Conservation (phyloP, 257 asterid species). For the Lithospermum erythrorhizon region DNA sequence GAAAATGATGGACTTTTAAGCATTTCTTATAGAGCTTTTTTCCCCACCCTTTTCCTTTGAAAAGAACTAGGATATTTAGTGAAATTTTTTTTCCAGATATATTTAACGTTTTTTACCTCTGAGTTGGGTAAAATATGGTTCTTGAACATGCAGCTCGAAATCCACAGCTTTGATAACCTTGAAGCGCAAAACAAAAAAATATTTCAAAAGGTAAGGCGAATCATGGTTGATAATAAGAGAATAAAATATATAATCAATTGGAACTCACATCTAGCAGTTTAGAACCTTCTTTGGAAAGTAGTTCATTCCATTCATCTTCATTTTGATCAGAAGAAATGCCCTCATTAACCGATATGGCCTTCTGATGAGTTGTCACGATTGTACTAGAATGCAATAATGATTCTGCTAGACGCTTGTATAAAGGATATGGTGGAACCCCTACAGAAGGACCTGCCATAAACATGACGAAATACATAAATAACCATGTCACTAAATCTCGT, state of each 20-base stretch:
- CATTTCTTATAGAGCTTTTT: background rate
- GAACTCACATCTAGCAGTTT: slow-evolving; percentile 37
- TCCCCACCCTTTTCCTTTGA: background rate
- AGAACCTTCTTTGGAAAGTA: slow-evolving; percentile 40
- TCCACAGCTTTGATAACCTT: slow-evolving; percentile 53
- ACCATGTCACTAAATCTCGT: background rate
- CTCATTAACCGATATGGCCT: slow-evolving; percentile 20
- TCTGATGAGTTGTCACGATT: slow-evolving; percentile 17
- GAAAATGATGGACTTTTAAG: background rate
- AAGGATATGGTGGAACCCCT: slow-evolving; percentile 62
- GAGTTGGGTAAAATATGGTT: slow-evolving; percentile 75
- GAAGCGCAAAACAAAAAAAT: slow-evolving; percentile 7
- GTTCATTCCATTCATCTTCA: slow-evolving; percentile 35
- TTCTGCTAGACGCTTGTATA: slow-evolving; percentile 59
- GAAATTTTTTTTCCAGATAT: background rate
- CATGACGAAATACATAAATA: background rate
- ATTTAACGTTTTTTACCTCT: slow-evolving; percentile 33
- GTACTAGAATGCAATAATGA: slow-evolving; percentile 41
- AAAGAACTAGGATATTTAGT: too few species aligned
- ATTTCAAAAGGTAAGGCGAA: slow-evolving; percentile 9
- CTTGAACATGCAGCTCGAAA: slow-evolving; percentile 83
- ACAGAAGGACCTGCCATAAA: slow-evolving; percentile 21
- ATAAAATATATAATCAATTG: slow-evolving; percentile 1
- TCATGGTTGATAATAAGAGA: slow-evolving; percentile 2
- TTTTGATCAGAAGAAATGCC: slow-evolving; percentile 22